Percentiles rank a stretch among this genome's conserved stretches.
These are phyloP conservation scores for Chimonanthus salicifolius DNA, from an alignment of 164 flowering plant species.

Conservation along the genomic window DNA sequence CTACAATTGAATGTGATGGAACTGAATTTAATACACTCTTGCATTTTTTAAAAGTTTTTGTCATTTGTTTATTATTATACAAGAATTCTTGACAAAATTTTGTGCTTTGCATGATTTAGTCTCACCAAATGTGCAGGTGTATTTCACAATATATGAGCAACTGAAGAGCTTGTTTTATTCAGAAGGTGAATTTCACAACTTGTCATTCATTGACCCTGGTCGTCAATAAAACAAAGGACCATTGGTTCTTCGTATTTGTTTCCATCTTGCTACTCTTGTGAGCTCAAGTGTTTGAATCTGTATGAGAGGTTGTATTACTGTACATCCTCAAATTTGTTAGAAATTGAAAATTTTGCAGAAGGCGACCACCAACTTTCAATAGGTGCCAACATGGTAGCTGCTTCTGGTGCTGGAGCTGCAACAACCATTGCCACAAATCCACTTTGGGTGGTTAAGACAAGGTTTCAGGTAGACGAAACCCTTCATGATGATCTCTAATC, in stretches of 20 bases:
- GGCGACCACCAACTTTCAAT: slow-evolving; percentile 63
- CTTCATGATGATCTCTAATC: no score
- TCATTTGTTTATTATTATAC: not conserved
- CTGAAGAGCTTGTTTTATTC: slow-evolving; percentile 61
- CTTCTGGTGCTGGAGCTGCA: slow-evolving; percentile 94
- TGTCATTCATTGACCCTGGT: not conserved
- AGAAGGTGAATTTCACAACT: slow-evolving; percentile 51
- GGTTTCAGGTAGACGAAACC: slow-evolving; percentile 59
- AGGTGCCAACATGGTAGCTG: slow-evolving; percentile 90
- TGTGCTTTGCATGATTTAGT: not conserved
- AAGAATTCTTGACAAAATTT: not conserved
- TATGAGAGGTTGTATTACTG: not conserved
- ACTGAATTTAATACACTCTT: not conserved
- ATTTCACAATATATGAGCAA: slow-evolving; percentile 87
- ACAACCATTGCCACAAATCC: slow-evolving; percentile 89
- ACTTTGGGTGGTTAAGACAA: slow-evolving; percentile 98
- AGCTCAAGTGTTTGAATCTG: not conserved
- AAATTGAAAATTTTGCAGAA: slow-evolving; percentile 31
- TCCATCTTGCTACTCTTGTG: not conserved
- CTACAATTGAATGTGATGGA: not conserved
- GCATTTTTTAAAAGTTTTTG: not conserved
- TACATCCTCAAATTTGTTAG: not conserved
- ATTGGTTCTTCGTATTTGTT: not conserved
- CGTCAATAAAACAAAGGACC: not conserved
- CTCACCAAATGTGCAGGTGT: slow-evolving; percentile 55